These are phyloP conservation scores for Stygiomarasmius scandens DNA, from an alignment of 1,284 basidiomycete genomes.

Conservation along the genomic window DNA sequence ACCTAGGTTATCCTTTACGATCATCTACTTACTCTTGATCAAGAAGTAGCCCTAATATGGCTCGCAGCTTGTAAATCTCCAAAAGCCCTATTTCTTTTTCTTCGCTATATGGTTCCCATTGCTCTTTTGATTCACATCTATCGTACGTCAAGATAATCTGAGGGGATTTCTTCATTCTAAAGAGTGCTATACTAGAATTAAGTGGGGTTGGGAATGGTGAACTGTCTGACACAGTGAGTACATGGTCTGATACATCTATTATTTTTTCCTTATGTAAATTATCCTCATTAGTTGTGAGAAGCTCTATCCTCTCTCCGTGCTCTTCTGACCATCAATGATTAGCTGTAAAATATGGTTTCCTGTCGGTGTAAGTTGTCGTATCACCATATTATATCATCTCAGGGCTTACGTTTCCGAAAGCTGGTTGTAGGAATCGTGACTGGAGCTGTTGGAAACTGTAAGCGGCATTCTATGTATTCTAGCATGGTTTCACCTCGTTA, in stretches of 20 bases:
- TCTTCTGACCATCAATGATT: neutral
- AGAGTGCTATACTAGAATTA: slow-evolving; percentile 24
- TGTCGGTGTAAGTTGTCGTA: neutral
- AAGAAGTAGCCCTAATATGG: slow-evolving; percentile 52
- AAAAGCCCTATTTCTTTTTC: slow-evolving; percentile 47
- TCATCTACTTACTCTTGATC: slow-evolving; percentile 45
- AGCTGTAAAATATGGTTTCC: slow-evolving; percentile 1
- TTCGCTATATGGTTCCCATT: slow-evolving; percentile 48
- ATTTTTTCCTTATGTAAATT: neutral
- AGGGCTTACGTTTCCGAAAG: neutral
- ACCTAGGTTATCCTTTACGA: slow-evolving; percentile 48
- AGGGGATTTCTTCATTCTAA: neutral
- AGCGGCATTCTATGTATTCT: neutral
- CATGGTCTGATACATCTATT: slow-evolving; percentile 19
- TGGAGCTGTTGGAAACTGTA: neutral
- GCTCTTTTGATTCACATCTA: slow-evolving; percentile 38
- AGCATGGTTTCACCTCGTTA: no score
- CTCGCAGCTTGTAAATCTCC: slow-evolving; percentile 38
- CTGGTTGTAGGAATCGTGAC: neutral
- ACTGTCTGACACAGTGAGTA: slow-evolving; percentile 17
- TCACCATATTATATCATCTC: no score
- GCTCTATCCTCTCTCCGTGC: neutral
- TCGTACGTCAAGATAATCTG: slow-evolving; percentile 32
- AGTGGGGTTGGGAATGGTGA: slow-evolving; percentile 22
- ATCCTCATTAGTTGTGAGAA: slow-evolving; percentile 24